Conservation (phyloP, 352 stramenopile genomes). For the Globisporangium paroecandrum region DNA sequence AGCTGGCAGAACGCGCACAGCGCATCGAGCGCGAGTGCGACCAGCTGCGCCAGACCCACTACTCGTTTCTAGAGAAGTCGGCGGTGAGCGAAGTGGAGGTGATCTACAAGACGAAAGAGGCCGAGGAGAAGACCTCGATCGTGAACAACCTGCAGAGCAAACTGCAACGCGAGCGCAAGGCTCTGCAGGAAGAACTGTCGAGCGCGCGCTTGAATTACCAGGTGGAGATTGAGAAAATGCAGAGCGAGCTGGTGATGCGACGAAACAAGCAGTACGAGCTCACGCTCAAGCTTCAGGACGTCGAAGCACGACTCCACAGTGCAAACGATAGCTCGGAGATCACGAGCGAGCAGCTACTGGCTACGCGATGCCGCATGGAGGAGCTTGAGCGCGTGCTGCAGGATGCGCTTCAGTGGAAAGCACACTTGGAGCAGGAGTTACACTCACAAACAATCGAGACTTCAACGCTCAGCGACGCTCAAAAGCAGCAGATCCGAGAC, state of each 20-base stretch:
- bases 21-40: slow-evolving; percentile 35
- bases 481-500: slow-evolving; percentile 12
- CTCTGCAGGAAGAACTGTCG: slow-evolving; percentile 44
- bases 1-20: slow-evolving; percentile 23
- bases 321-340: slow-evolving; percentile 33
- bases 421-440: slow-evolving; percentile 40
- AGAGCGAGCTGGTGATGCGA: slow-evolving; percentile 67
- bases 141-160: slow-evolving; percentile 49
- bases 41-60: slow-evolving; percentile 31
- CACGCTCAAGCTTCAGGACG: slow-evolving; percentile 59
- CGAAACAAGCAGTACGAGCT: slow-evolving; percentile 83
- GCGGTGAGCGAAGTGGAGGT: slow-evolving; percentile 45
- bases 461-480: not conserved
- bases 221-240: slow-evolving; percentile 58
- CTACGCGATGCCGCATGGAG: slow-evolving; percentile 47
- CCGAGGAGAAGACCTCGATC: slow-evolving; percentile 31
- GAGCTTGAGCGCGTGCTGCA: slow-evolving; percentile 57
- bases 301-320: slow-evolving; percentile 47
- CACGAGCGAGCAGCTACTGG: slow-evolving; percentile 41
- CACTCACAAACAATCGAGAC: slow-evolving; percentile 8
- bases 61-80: slow-evolving; percentile 25
- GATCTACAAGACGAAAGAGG: slow-evolving; percentile 44
- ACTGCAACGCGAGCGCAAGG: slow-evolving; percentile 42
- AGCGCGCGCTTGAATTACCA: slow-evolving; percentile 43
- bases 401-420: slow-evolving; percentile 53